Conservation (phyloP, 495 filamentous ascomycete species). For the Pyronema omphalodes region DNA sequence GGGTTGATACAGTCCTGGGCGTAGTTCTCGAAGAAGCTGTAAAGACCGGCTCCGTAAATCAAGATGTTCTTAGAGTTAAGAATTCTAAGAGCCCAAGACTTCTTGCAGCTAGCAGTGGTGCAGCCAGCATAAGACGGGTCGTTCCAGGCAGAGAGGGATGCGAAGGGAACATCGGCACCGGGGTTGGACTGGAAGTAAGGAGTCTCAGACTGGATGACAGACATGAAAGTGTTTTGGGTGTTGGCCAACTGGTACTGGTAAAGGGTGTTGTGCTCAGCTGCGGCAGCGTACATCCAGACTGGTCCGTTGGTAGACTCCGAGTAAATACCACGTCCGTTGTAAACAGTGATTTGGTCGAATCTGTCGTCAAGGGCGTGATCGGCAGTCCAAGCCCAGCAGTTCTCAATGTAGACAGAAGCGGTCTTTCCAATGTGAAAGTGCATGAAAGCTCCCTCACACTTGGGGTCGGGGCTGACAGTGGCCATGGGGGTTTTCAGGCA, state of each 20-base stretch:
- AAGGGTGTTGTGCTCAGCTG: constrained; percentile 72
- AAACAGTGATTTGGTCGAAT: constrained; percentile 74
- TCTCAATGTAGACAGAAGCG: constrained; percentile 66
- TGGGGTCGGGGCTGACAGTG: constrained; percentile 31
- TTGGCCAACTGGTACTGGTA: constrained; percentile 79
- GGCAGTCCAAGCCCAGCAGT: constrained; percentile 88
- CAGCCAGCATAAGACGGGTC: constrained; percentile 59
- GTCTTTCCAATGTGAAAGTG: constrained; percentile 58
- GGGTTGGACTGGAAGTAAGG: constrained; percentile 87
- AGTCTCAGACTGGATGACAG: constrained; percentile 77
- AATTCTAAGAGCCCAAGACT: constrained; percentile 73
- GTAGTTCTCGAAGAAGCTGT: constrained; percentile 81
- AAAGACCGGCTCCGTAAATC: constrained; percentile 62
- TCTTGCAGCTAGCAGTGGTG: constrained; percentile 46
- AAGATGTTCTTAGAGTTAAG: constrained; percentile 46
- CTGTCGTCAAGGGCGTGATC: constrained; percentile 75
- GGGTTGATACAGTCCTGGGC: constrained; percentile 53
- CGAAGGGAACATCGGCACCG: constrained; percentile 47
- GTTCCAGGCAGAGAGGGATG: constrained; percentile 39
- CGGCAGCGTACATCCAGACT: constrained; percentile 57
- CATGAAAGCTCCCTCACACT: constrained; percentile 61
- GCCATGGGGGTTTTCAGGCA: constrained; percentile 53
- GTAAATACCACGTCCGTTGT: constrained; percentile 72
- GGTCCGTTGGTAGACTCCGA: constrained; percentile 45
- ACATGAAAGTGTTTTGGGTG: constrained; percentile 68